phyloP scores from a whole-genome alignment of 495 filamentous ascomycete species.

The Tuber microsphaerosporum region DNA sequence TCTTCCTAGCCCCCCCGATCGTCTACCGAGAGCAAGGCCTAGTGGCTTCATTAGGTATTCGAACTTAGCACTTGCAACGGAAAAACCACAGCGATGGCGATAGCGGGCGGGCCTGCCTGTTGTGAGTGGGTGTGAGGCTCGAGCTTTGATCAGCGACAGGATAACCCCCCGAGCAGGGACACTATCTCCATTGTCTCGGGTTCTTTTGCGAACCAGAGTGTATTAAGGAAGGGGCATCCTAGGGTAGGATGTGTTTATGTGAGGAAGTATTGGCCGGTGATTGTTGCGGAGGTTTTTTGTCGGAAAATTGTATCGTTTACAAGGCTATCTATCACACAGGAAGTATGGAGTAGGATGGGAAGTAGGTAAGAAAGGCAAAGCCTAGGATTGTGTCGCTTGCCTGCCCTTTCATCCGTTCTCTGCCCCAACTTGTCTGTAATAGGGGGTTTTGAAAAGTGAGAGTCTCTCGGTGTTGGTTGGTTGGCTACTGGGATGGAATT shows the following conservation, averaged over 20 bases:
- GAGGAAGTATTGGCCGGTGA: neutral
- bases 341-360: neutral
- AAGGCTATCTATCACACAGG: neutral
- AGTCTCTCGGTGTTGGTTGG: neutral
- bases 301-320: neutral
- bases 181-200: neutral
- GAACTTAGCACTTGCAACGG: neutral
- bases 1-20: neutral
- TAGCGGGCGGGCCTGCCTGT: neutral
- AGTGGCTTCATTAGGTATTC: neutral
- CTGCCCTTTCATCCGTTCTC: neutral
- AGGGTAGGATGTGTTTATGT: neutral
- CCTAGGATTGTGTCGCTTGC: neutral
- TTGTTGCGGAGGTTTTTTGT: neutral
- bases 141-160: neutral
- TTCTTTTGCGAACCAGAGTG: neutral
- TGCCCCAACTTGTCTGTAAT: neutral
- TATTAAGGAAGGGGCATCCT: neutral
- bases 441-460: neutral
- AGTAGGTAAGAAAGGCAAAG: neutral
- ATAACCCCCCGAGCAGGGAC: neutral
- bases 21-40: too few relatives aligned
- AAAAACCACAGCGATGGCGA: neutral
- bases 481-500: neutral
- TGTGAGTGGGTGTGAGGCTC: neutral